Evolutionary conservation across 192 early-diverging fungal genomes (phyloP), one percentile per base, ranked within the genome.

Genomic region (Ambispora gerdemannii): DNA sequence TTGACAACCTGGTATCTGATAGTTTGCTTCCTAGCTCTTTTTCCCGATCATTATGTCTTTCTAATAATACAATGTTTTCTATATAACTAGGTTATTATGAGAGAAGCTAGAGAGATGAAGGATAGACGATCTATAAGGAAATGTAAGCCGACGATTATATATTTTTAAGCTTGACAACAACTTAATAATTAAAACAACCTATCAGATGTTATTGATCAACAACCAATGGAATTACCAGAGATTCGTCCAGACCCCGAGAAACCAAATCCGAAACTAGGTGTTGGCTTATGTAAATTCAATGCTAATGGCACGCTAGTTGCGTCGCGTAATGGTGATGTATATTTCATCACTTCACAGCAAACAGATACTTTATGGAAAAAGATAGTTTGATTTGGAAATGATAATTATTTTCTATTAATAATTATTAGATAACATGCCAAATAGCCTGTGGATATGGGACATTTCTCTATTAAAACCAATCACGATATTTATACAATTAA

Each of bases 361-460:
- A 4, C 43, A 51, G 3, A 38, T 25, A 22, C 35, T 15, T 38
- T 22, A 55, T 32, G n/a, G 24, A 33, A 56, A n/a, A 6, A 2
- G 10, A 13, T 2, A 27, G 30, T 10, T 10, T 36, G 2, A 3
- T 34, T 61, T n/a, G 25, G 25, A 8, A 10, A 4, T 13, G 24
- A 50, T 8, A 56, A 35, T 43, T n/a, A 17, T 32, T 58, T 1
- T 24, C 35, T 28, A 30, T 17, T 17, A 10, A 43, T n/a, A 20
- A 20, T 24, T 49, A 36, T 3, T 59, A 93, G 92, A 93, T 59
- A 88, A 85, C 62, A 91, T 89, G 83, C 90, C 92, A 1, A 88
- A 75, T 36, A 73, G 75, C 11, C 76, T 92, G 1, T 93, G 92
- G 89, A 84, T 93, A 32, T 93, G 91, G 91, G 82, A 89, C 47